Conservation (phyloP, 495 filamentous ascomycete species). For the Penicillium cinerascens region DNA sequence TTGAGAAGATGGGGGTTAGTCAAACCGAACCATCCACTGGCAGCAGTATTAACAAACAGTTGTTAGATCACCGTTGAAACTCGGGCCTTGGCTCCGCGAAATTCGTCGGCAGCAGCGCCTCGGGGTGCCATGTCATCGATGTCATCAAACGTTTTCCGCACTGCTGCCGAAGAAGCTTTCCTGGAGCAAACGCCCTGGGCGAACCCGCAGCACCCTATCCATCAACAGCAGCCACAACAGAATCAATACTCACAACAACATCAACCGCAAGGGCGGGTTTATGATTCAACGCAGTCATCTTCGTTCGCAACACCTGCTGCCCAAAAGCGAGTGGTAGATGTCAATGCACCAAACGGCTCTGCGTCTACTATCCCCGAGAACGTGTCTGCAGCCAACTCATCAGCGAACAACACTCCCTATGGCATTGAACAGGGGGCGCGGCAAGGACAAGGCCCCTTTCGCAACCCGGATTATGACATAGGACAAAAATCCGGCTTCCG, state of each 20-base stretch:
- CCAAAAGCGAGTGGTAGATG: slow-evolving; percentile 50
- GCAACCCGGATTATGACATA: slow-evolving; percentile 37
- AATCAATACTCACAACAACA: slow-evolving; percentile 34
- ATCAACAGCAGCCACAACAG: slow-evolving; percentile 48
- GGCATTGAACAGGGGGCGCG: slow-evolving; percentile 40
- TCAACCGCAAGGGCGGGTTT: slow-evolving; percentile 30
- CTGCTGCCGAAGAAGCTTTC: slow-evolving; percentile 76
- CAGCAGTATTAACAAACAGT: slow-evolving; percentile 8
- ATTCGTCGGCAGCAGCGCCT: slow-evolving; percentile 20
- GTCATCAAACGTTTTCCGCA: slow-evolving; percentile 36
- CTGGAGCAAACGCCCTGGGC: slow-evolving; percentile 83
- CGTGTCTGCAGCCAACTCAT: slow-evolving; percentile 43
- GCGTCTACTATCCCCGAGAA: slow-evolving; percentile 56
- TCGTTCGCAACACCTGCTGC: slow-evolving; percentile 51
- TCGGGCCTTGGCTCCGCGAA: slow-evolving; percentile 23
- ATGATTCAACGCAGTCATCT: slow-evolving; percentile 29
- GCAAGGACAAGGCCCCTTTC: slow-evolving; percentile 22
- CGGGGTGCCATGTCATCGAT: slow-evolving; percentile 36
- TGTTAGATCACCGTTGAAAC: slow-evolving; percentile 40
- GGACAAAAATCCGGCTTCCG: slow-evolving; percentile 41
- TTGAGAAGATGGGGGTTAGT: slow-evolving; percentile 88
- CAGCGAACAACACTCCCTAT: slow-evolving; percentile 45
- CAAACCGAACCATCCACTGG: neutral
- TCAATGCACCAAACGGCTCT: slow-evolving; percentile 52
- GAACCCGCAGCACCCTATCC: slow-evolving; percentile 79